Conservation (phyloP, 139 green algal genomes). For the Chlorella sorokiniana region DNA sequence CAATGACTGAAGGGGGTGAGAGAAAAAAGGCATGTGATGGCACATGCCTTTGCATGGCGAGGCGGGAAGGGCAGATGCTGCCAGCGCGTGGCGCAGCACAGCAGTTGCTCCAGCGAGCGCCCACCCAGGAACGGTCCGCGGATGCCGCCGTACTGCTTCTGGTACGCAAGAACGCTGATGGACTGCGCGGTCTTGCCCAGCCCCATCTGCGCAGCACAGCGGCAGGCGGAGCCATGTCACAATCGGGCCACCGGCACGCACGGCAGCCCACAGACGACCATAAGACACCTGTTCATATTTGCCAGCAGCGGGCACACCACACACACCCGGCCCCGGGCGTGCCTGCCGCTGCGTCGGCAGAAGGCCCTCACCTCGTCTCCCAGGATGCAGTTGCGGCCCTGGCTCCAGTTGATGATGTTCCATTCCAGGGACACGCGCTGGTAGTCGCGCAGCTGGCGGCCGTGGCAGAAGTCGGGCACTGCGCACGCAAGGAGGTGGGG, state of each 20-base stretch:
- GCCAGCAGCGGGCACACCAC: not conserved
- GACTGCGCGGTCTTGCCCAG: slow-evolving; percentile 88
- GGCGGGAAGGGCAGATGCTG: not conserved
- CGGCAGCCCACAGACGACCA: not conserved
- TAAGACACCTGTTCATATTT: not conserved
- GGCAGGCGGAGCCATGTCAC: not conserved
- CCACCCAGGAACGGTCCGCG: slow-evolving; percentile 77
- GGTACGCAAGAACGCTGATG: slow-evolving; percentile 74
- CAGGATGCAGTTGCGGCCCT: slow-evolving; percentile 80
- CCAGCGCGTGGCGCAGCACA: not conserved
- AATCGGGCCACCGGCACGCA: not conserved
- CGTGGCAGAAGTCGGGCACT: slow-evolving; percentile 76
- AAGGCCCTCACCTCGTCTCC: slow-evolving; percentile 79
- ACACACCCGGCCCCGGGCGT: no score
- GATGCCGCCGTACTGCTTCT: slow-evolving; percentile 58
- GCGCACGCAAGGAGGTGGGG: not conserved
- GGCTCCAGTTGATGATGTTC: slow-evolving; percentile 76
- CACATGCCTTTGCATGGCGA: no score
- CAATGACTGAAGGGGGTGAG: slow-evolving; percentile 63
- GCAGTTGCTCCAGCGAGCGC: not conserved
- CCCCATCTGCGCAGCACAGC: slow-evolving; percentile 83
- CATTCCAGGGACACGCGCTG: slow-evolving; percentile 76
- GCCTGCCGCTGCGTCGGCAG: no score
- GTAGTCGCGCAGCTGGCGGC: slow-evolving; percentile 80
- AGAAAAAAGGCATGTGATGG: no score